These are phyloP conservation scores for Coemansia sp. DNA, from an alignment of 192 early-diverging fungal genomes.

Conservation along the genomic window DNA sequence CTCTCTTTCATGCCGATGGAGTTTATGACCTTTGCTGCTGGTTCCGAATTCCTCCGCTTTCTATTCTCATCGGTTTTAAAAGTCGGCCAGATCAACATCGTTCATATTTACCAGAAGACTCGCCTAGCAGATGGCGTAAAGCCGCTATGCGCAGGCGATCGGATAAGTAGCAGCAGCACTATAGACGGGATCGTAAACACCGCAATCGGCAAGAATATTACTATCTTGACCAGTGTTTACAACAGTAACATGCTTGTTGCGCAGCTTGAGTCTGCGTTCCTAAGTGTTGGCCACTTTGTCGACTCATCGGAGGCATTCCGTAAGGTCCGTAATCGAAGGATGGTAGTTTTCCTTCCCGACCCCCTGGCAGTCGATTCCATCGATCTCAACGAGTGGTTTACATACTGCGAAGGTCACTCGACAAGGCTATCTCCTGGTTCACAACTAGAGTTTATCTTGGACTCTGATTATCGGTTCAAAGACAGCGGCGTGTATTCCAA, in stretches of 20 bases:
- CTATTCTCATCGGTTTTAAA: constrained; percentile 76
- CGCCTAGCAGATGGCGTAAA: constrained; percentile 65
- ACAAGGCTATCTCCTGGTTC: constrained; percentile 53
- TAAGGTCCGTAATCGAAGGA: constrained; percentile 63
- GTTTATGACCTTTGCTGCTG: constrained; percentile 81
- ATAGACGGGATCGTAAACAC: constrained; percentile 82
- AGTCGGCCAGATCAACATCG: constrained; percentile 77
- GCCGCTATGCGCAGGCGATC: constrained; percentile 72
- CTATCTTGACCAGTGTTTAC: constrained; percentile 68
- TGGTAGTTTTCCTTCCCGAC: constrained; percentile 61
- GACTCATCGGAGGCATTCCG: constrained; percentile 73
- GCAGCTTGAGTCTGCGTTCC: constrained; percentile 74
- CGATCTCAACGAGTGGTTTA: constrained; percentile 83
- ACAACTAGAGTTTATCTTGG: constrained; percentile 79
- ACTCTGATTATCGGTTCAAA: constrained; percentile 68
- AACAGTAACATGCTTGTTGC: constrained; percentile 63
- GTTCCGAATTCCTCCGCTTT: constrained; percentile 44
- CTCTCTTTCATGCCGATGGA: constrained; percentile 76
- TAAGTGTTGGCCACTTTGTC: constrained; percentile 74
- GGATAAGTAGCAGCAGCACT: constrained; percentile 70
- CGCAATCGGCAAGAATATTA: constrained; percentile 66
- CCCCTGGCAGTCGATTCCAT: neutral
- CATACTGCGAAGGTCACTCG: constrained; percentile 9
- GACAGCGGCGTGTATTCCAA: constrained; percentile 61
- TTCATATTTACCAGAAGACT: constrained; percentile 87